Conservation (phyloP, 2,329 filamentous ascomycete species). For the Diaporthe australafricana region DNA sequence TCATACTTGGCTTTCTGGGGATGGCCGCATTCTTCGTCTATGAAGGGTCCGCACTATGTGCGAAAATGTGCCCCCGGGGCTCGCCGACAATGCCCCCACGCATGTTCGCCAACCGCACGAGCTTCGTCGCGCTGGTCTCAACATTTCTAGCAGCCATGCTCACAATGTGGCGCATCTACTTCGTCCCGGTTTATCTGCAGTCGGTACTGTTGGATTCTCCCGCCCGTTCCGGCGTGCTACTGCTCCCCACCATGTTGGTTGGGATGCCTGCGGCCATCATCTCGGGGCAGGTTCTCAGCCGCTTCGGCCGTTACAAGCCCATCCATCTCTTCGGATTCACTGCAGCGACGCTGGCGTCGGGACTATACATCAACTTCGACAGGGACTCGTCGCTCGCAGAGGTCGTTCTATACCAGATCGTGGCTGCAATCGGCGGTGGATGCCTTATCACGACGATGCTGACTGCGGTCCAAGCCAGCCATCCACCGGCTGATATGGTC, state of each 20-base stretch:
- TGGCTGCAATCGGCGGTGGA: neutral
- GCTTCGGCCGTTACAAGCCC: conserved; percentile 39
- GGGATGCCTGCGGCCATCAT: conserved; percentile 39
- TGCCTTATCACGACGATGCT: neutral
- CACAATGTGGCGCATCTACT: conserved; percentile 51
- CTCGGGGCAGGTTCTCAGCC: conserved; percentile 39
- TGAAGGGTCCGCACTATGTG: conserved; percentile 40
- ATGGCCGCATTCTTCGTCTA: conserved; percentile 50
- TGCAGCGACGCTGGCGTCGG: neutral
- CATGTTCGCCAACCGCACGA: conserved; percentile 59
- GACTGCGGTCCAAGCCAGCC: neutral
- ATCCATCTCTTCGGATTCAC: conserved; percentile 40
- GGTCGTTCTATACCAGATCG: conserved; percentile 11
- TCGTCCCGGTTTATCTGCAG: conserved; percentile 59
- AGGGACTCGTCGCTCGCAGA: neutral
- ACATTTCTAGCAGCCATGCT: conserved; percentile 53
- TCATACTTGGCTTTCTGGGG: conserved; percentile 53
- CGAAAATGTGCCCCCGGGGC: conserved; percentile 12
- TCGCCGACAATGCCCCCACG: conserved; percentile 54
- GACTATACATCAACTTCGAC: conserved; percentile 18
- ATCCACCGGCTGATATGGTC: neutral
- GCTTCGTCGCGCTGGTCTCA: conserved; percentile 29
- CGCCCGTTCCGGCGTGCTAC: conserved; percentile 43
- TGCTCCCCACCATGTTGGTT: conserved; percentile 42
- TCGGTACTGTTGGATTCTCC: conserved; percentile 49